These are phyloP conservation scores for Trichomonas vaginalis DNA, from an alignment of 208 protist species.

Conservation along the genomic window DNA sequence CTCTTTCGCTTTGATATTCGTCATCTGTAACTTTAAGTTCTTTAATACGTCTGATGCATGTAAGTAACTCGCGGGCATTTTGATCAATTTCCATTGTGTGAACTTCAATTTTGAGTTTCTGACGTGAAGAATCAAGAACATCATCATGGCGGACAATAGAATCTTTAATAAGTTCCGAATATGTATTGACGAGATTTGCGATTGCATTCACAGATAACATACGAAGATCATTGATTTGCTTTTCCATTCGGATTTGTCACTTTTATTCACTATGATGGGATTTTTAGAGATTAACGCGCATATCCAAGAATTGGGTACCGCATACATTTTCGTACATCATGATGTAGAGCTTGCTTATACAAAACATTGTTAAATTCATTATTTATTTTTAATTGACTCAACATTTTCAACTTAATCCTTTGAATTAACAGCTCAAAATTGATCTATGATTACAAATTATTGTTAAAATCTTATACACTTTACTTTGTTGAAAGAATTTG, in stretches of 20 bases:
- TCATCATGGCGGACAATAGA: neutral
- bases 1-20: neutral
- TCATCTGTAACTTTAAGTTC: neutral
- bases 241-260: neutral
- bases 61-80: neutral
- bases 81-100: constrained; percentile 15
- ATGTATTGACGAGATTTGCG: neutral
- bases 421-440: too few species aligned
- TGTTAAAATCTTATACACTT: too few species aligned
- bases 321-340: too few species aligned
- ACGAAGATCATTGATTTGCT: neutral
- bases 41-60: neutral
- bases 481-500: too few species aligned
- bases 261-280: too few species aligned
- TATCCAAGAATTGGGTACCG: too few species aligned
- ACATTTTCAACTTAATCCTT: too few species aligned
- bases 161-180: neutral
- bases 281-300: too few species aligned
- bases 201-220: neutral
- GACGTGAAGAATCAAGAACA: neutral
- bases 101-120: neutral
- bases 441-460: too few species aligned
- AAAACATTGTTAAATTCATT: too few species aligned
- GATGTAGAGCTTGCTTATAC: too few species aligned
- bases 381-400: too few species aligned